phyloP scores from a whole-genome alignment of 257 asterid species.

The Fraxinus anomala region DNA sequence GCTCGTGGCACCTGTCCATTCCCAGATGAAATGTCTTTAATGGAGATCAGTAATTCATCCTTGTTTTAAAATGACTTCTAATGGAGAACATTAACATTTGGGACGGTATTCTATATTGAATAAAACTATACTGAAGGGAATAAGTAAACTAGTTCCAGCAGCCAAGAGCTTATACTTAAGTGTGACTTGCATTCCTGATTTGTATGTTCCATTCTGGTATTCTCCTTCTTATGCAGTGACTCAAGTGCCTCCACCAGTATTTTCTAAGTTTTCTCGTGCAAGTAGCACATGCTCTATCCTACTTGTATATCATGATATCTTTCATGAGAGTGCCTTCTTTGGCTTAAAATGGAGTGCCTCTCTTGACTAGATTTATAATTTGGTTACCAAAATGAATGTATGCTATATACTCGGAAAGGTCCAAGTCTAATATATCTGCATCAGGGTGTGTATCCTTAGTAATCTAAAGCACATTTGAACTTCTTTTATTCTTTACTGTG shows the following conservation, averaged over 20 bases:
- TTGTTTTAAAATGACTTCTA: neutral
- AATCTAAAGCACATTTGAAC: neutral
- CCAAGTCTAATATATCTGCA: slow-evolving; percentile 5
- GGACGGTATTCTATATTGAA: neutral
- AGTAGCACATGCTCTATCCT: neutral
- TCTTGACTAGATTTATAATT: neutral
- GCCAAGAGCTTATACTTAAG: neutral
- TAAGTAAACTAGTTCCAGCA: neutral
- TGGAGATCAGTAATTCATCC: neutral
- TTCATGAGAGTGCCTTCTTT: neutral
- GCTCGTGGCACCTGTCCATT: no score
- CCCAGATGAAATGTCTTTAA: no score
- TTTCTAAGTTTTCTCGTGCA: neutral
- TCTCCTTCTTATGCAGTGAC: neutral
- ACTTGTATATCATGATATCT: neutral
- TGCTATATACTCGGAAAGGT: neutral
- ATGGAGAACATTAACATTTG: neutral
- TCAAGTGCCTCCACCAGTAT: neutral
- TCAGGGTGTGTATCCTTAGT: neutral
- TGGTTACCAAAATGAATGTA: neutral
- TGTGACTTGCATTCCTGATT: neutral
- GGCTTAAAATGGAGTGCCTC: neutral
- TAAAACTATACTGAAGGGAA: neutral
- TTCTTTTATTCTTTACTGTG: neutral
- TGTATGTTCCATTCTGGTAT: neutral